Evolutionary conservation across 2,329 filamentous ascomycete species (phyloP), one percentile per base, ranked within the genome.

Genomic region (Apiospora pterosperma): DNA sequence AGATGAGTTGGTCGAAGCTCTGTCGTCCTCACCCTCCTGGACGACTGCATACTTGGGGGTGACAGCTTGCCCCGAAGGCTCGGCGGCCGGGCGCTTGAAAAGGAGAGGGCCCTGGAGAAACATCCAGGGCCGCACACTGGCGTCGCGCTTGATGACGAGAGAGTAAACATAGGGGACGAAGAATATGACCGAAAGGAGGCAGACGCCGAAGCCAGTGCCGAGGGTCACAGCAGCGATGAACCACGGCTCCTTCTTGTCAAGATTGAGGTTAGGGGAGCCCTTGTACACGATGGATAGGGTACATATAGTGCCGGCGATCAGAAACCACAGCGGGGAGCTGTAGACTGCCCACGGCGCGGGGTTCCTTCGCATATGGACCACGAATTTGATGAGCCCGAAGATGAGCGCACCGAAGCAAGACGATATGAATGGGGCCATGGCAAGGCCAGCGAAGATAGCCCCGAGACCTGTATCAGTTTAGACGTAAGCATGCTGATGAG

Each of bases 231-330:
- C 78, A 12, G 83, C 89, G 66, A 93, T 86, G 73, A 86, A 93
- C 84, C 85, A 89, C 11, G 77, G 76, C 2, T 90, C 88, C 81
- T 89, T 90, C 78, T 89, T 86, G 79, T 80, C 82, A 34, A 92
- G 80, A 25, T 84, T 83, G 36, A 92, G 84, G 65, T 82, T 88
- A 31, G 91, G 90, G 10, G 90, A 92, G 38, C 91, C 91, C 83
- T 93, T 93, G 85, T 92, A 93, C 69, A 93, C 90, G 71, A 94
- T 88, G 58, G 89, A 92, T 5, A 94, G 82, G 0, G 90, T 91
- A 79, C 90, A 92, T 71, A 93, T 79, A 65, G 89, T 92, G 64
- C 84, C 89, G 63, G 91, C 90, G 65, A 93, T 85, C 64, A 93
- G 85, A 83, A 93, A 93, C 80, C 89, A 93, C 79, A 91, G 87